Evolutionary conservation across 345 rosid species (phyloP).

Genomic region (Erysimum cheiranthoides): DNA sequence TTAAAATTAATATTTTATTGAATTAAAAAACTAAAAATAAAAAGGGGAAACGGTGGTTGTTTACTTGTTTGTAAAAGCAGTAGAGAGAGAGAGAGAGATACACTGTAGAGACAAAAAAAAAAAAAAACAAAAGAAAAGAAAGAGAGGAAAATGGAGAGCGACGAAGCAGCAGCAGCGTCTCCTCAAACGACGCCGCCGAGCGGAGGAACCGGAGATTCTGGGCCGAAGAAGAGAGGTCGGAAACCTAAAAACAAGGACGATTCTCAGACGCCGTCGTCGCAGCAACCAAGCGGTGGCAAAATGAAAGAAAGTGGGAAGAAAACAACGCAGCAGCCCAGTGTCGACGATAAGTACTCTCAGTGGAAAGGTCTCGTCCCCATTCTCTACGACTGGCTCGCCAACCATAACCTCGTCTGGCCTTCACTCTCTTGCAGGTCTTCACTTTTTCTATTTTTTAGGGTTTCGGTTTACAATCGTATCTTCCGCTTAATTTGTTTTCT

Average conservation of each 20-base stretch:
- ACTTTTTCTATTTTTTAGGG: constrained; percentile 30
- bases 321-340: constrained; percentile 56
- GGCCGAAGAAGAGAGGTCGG: constrained; percentile 88
- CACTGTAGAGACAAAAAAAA: not conserved
- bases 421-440: constrained; percentile 95
- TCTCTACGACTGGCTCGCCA: constrained; percentile 98
- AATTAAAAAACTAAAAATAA: not conserved
- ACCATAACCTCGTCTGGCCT: constrained; percentile 99
- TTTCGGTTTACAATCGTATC: constrained; percentile 16
- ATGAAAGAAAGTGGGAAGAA: constrained; percentile 45
- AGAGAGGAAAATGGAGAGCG: constrained; percentile 43
- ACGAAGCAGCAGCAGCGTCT: constrained; percentile 47
- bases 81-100: not conserved
- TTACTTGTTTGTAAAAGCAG: not conserved
- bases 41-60: not conserved
- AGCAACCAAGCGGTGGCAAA: constrained; percentile 45
- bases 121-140: not conserved
- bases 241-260: constrained; percentile 90
- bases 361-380: constrained; percentile 97
- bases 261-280: constrained; percentile 51
- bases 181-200: constrained; percentile 38
- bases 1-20: not conserved
- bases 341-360: constrained; percentile 89
- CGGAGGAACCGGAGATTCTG: constrained; percentile 45
- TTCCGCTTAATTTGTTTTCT: not conserved